Conservation (phyloP, 2,329 filamentous ascomycete species). For the Tolypocladium cylindrosporum region DNA sequence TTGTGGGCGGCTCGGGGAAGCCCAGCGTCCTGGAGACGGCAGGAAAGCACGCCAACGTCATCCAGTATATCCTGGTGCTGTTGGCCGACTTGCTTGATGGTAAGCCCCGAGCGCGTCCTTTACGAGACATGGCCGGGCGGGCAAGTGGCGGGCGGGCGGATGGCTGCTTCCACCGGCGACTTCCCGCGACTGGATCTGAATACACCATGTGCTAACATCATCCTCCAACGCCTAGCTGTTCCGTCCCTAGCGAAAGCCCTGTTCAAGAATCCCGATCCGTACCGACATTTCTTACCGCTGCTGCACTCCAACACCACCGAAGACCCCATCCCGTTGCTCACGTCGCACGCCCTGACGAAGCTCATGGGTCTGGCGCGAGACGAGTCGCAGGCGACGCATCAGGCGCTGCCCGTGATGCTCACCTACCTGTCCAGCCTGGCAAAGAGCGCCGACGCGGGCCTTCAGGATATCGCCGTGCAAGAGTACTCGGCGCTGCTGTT, state of each 20-base stretch:
- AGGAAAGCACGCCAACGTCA: constrained; percentile 76
- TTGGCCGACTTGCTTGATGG: constrained; percentile 79
- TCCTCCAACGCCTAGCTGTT: constrained; percentile 48
- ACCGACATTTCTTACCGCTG: constrained; percentile 74
- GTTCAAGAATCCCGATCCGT: constrained; percentile 65
- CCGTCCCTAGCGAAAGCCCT: constrained; percentile 70
- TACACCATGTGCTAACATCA: background rate
- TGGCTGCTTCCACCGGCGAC: background rate
- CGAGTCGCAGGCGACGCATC: constrained; percentile 54
- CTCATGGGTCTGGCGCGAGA: constrained; percentile 63
- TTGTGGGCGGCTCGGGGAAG: constrained; percentile 65
- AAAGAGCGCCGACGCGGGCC: constrained; percentile 75
- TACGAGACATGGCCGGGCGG: background rate
- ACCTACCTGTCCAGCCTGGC: constrained; percentile 77
- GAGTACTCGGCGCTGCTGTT: constrained; percentile 80
- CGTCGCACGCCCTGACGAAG: constrained; percentile 74
- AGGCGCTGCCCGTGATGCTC: constrained; percentile 73
- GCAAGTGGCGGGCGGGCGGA: background rate
- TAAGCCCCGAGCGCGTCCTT: constrained; percentile 28
- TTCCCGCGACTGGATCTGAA: background rate
- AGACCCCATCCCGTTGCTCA: constrained; percentile 80
- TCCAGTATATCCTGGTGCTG: constrained; percentile 90
- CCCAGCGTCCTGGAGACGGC: constrained; percentile 72
- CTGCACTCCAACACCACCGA: constrained; percentile 67
- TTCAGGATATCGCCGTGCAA: constrained; percentile 93